Conservation (phyloP, 768 basidiomycete species). For the Lactarius indigo region DNA sequence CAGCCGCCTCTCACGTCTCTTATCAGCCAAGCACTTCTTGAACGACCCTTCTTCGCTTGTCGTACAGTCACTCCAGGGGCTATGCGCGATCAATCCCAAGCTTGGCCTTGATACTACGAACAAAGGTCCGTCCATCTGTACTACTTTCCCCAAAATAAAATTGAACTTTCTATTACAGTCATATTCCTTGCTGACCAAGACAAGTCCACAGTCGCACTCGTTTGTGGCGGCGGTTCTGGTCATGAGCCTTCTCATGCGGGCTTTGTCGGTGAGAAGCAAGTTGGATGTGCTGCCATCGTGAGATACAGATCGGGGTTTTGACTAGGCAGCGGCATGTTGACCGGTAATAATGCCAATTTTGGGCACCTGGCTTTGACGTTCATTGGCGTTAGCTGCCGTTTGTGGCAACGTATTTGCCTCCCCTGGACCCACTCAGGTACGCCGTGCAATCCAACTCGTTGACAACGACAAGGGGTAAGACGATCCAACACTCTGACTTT, state of each 20-base stretch:
- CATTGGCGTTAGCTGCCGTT: constrained; percentile 55
- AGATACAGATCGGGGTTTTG: not conserved
- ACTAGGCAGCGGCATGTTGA: constrained; percentile 72
- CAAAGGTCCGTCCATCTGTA: constrained; percentile 49
- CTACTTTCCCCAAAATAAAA: not conserved
- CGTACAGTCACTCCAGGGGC: constrained; percentile 70
- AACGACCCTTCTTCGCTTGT: constrained; percentile 71
- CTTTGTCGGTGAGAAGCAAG: constrained; percentile 67
- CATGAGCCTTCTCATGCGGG: constrained; percentile 91
- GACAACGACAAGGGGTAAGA: constrained; percentile 68
- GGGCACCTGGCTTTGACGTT: not conserved
- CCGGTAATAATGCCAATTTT: constrained; percentile 41
- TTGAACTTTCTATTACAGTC: constrained; percentile 39
- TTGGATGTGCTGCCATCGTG: not conserved
- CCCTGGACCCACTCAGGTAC: constrained; percentile 82
- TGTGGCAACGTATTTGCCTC: constrained; percentile 90
- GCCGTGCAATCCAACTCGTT: constrained; percentile 72
- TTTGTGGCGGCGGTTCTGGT: constrained; percentile 84
- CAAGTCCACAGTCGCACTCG: constrained; percentile 64
- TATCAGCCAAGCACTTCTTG: constrained; percentile 66
- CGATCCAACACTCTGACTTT: not conserved
- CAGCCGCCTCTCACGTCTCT: not conserved
- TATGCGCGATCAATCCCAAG: constrained; percentile 67
- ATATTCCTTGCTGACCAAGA: constrained; percentile 57
- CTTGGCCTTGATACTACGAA: constrained; percentile 65